Percentiles rank a stretch among this genome's conserved stretches.
Evolutionary conservation across 2,329 filamentous ascomycete species (phyloP).

Genomic region (Sarocladium brachiariae): DNA sequence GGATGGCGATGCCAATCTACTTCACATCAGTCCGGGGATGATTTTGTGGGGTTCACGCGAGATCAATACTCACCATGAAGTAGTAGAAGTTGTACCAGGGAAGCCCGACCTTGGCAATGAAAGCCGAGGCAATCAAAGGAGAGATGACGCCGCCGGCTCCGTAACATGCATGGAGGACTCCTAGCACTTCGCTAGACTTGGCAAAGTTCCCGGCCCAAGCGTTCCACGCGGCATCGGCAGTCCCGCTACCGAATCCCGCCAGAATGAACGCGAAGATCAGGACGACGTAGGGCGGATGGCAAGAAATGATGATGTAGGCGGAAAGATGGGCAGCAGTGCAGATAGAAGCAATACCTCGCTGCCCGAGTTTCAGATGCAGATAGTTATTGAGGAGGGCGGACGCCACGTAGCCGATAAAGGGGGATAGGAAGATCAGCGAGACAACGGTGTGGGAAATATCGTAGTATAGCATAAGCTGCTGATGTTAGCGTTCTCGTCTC

Average conservation of each 20-base stretch:
- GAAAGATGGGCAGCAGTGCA: constrained; percentile 53
- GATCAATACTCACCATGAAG: constrained; percentile 50
- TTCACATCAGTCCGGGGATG: constrained; percentile 34
- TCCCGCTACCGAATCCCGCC: constrained; percentile 64
- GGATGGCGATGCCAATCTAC: constrained; percentile 48
- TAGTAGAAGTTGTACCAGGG: constrained; percentile 71
- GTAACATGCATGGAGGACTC: constrained; percentile 63
- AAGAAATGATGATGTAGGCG: constrained; percentile 55
- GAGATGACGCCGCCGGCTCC: constrained; percentile 60
- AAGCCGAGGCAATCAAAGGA: constrained; percentile 63
- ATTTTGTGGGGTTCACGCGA: background rate
- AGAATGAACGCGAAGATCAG: constrained; percentile 59
- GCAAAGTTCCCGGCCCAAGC: constrained; percentile 58
- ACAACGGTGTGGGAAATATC: constrained; percentile 52
- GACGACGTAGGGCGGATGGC: constrained; percentile 62
- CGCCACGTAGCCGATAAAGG: constrained; percentile 56
- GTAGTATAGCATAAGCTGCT: constrained; percentile 44
- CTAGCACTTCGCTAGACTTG: constrained; percentile 62
- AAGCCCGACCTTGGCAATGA: constrained; percentile 56
- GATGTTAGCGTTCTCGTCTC: constrained; percentile 24
- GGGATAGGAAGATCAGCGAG: constrained; percentile 59
- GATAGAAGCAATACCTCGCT: constrained; percentile 55
- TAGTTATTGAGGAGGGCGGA: constrained; percentile 56
- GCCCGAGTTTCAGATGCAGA: constrained; percentile 22
- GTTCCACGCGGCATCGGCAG: constrained; percentile 52